Evolutionary conservation across 352 stramenopile genomes (phyloP).

Genomic region (Globisporangium parvum): DNA sequence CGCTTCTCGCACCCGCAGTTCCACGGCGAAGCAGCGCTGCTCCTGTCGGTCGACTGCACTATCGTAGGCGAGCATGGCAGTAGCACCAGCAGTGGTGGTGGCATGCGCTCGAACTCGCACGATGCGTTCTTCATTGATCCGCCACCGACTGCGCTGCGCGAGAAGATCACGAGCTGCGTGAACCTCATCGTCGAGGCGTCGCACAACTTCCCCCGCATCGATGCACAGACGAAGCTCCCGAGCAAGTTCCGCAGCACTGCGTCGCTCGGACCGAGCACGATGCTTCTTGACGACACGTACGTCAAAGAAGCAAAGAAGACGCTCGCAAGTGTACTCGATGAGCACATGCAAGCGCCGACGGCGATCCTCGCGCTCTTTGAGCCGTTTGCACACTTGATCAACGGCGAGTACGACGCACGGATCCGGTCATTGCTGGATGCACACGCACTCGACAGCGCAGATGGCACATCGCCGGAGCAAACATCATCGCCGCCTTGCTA

Average conservation of each 20-base stretch:
- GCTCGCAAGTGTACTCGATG: constrained; percentile 40
- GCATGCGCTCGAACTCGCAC: constrained; percentile 5
- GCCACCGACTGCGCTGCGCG: constrained; percentile 36
- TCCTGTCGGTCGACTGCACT: constrained; percentile 54
- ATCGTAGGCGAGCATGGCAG: constrained; percentile 4
- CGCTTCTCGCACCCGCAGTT: constrained; percentile 49
- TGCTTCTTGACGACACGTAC: constrained; percentile 72
- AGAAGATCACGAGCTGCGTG: constrained; percentile 62
- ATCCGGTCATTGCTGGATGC: constrained; percentile 46
- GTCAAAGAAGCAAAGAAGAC: constrained; percentile 65
- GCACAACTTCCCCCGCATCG: constrained; percentile 87
- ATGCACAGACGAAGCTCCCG: constrained; percentile 72
- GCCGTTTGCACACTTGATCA: constrained; percentile 73
- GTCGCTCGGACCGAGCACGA: constrained; percentile 79
- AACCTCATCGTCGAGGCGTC: constrained; percentile 72
- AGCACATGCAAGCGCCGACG: constrained; percentile 65
- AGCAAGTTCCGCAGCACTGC: constrained; percentile 46
- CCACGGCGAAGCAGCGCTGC: constrained; percentile 48
- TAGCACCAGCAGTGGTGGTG: constrained; percentile 12
- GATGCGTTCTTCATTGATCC: constrained; percentile 64
- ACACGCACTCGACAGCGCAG: constrained; percentile 7
- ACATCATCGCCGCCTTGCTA: constrained; percentile 18
- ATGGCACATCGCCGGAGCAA: neutral
- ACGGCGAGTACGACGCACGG: constrained; percentile 66
- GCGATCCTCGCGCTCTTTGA: constrained; percentile 68